Evolutionary conservation across 2,329 filamentous ascomycete genomes (phyloP).

Genomic region (Clathrospora elynae): DNA sequence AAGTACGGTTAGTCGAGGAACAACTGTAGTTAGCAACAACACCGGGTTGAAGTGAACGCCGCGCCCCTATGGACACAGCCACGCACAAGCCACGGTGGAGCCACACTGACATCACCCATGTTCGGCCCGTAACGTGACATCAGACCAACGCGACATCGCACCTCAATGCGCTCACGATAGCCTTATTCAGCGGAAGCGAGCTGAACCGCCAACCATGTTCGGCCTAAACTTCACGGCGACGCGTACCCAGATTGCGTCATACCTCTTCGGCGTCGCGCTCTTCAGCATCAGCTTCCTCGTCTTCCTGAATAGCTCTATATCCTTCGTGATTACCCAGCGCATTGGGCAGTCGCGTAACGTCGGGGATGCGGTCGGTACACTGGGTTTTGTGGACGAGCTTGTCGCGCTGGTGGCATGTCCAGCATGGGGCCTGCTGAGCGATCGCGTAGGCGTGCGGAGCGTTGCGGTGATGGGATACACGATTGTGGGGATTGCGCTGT

Average conservation of each 20-base stretch:
- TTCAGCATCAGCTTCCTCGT: constrained; percentile 90
- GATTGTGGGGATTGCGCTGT: constrained; percentile 77
- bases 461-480: constrained; percentile 74
- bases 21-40: too few relatives aligned
- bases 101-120: constrained; percentile 15
- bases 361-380: constrained; percentile 79
- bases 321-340: constrained; percentile 83
- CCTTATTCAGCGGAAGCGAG: constrained; percentile 29
- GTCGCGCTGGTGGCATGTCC: constrained; percentile 82
- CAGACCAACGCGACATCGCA: constrained; percentile 6
- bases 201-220: constrained; percentile 37
- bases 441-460: constrained; percentile 72
- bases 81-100: not conserved
- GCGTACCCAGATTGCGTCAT: constrained; percentile 65
- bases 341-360: constrained; percentile 75
- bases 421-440: constrained; percentile 76
- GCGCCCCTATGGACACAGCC: constrained; percentile 6
- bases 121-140: constrained; percentile 15
- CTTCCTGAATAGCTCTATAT: constrained; percentile 83
- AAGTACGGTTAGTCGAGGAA: too few relatives aligned
- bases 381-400: constrained; percentile 84
- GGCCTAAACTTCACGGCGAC: constrained; percentile 60
- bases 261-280: constrained; percentile 79
- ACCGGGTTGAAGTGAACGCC: not conserved
- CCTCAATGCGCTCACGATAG: constrained; percentile 21